Percentiles rank a stretch among this genome's conserved stretches.
Evolutionary conservation across 164 flowering plant species (phyloP).

Genomic region (Magnolia changhungtana): DNA sequence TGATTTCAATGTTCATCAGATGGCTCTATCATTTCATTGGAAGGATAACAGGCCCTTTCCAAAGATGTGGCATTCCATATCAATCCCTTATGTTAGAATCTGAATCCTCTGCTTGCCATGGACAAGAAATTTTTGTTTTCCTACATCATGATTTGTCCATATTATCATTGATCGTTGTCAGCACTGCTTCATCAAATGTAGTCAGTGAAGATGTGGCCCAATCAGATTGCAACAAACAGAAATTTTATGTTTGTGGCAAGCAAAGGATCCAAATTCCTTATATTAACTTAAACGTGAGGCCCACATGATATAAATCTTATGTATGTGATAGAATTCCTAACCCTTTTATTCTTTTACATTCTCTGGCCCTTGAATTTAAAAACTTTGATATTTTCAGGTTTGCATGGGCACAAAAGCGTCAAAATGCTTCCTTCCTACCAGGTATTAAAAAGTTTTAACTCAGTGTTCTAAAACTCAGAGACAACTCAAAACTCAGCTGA

Average conservation of each 20-base stretch:
- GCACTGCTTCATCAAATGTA: too few relatives aligned
- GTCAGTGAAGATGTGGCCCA: too few relatives aligned
- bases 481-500: not conserved
- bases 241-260: too few relatives aligned
- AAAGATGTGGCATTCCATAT: not conserved
- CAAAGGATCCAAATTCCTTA: not conserved
- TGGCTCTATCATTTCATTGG: not conserved
- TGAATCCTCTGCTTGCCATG: too few relatives aligned
- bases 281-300: not conserved
- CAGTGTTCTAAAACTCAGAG: not conserved
- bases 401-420: slow-evolving; percentile 60
- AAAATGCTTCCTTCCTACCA: slow-evolving; percentile 52
- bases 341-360: not conserved
- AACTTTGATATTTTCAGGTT: slow-evolving; percentile 33
- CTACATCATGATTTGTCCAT: too few relatives aligned
- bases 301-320: not conserved
- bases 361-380: not conserved
- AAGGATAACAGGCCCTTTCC: not conserved
- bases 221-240: too few relatives aligned
- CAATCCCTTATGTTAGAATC: not conserved
- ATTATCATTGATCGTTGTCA: too few relatives aligned
- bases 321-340: too few relatives aligned
- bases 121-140: too few relatives aligned
- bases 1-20: too few relatives aligned
- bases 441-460: slow-evolving; percentile 26